Evolutionary conservation across 2,329 filamentous ascomycete species (phyloP), one percentile per base, ranked within the genome.

Genomic region (Colletotrichum tabaci): DNA sequence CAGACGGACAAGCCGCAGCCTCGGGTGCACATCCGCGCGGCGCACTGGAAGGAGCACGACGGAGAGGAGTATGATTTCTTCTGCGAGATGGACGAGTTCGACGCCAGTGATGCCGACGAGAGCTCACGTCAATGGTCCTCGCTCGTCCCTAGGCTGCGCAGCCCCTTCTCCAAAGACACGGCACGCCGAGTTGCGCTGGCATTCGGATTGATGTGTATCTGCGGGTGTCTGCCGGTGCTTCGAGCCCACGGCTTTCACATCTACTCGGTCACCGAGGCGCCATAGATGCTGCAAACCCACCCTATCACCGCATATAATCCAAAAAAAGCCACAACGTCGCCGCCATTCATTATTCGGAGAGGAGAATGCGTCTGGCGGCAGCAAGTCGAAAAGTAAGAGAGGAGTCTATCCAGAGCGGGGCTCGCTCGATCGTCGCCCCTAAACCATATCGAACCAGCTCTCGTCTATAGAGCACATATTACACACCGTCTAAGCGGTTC

Each of bases 151-250:
- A 64, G 67, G 26, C 64, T 62, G n/a, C 66, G 66, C 53, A 67
- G 73, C 16, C 63, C 72, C 46, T 74, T 74, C 35, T 71, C 66
- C 30, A 61, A 73, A 15, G 65, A 75, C 67, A 79, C 77, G 63
- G 79, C 76, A 61, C 76, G 77, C 62, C 76, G 77, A 5, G 75
- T 80, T 66, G 66, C 79, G 47, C 66, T 80, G 52, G 77, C 76
- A 12, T 74, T 82, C 58, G 81, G 79, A 4, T 73, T 82, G 1
- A 75, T 80, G 61, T 77, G 77, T 16, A 73, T 79, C 16, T 73
- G 73, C 44, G 73, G 73, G 6, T 74, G 73, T 57, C 47, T 74
- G 50, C 71, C 72, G 13, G 61, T 73, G 26, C 67, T 73, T 50
- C 71, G 71, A 53, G 68, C 67, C 62, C 63, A 67, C 21, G 67